A percentile compares a stretch with the other conserved stretches of the same genome.
Evolutionary conservation across 2,329 filamentous ascomycete genomes (phyloP).

Genomic region (Cryphonectria carpinicola): DNA sequence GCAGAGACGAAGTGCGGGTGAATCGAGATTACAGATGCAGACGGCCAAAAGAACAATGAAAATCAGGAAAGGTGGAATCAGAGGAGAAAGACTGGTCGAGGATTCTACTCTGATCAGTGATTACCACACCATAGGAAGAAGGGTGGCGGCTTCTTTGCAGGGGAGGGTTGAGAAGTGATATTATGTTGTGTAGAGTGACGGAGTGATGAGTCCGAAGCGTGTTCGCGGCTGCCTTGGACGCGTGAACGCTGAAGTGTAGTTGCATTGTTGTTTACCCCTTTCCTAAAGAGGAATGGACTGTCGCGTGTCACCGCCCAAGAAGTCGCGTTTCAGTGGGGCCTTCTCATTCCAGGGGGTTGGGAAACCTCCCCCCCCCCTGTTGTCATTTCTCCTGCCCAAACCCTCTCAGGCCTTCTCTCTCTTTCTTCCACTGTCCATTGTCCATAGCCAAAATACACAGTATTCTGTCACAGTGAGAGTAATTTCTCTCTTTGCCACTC

Average conservation of each 20-base stretch:
- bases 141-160: slow-evolving; percentile 25
- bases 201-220: slow-evolving; percentile 2
- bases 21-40: slow-evolving; percentile 8
- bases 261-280: slow-evolving; percentile 30
- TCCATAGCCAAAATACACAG: slow-evolving; percentile 5
- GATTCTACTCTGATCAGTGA: background rate
- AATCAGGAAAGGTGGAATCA: slow-evolving; percentile 4
- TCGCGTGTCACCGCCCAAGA: slow-evolving; percentile 23
- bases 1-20: slow-evolving; percentile 18
- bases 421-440: background rate
- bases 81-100: slow-evolving; percentile 13
- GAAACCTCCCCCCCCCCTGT: slow-evolving; percentile 6
- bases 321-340: slow-evolving; percentile 25
- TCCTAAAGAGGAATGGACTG: slow-evolving; percentile 21
- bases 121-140: slow-evolving; percentile 5
- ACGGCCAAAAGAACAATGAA: background rate
- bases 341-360: slow-evolving; percentile 6
- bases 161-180: background rate
- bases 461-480: background rate
- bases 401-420: background rate
- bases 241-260: slow-evolving; percentile 22
- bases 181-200: slow-evolving; percentile 1
- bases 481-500: background rate
- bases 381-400: background rate
- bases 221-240: slow-evolving; percentile 2